Conservation (phyloP, 208 protist genomes). For the Herpetomonas tarakana region DNA sequence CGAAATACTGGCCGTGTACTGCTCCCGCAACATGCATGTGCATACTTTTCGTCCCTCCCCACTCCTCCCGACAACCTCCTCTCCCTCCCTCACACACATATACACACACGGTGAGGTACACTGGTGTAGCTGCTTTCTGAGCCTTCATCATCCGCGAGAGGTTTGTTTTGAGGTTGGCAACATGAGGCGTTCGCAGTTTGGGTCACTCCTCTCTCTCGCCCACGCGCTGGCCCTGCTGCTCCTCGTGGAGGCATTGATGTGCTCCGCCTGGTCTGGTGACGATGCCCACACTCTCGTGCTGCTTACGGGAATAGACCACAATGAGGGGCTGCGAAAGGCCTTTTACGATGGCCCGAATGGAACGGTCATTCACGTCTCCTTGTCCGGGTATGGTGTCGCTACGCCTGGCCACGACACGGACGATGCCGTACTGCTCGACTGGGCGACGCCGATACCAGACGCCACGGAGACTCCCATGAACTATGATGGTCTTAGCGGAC, state of each 20-base stretch:
- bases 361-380: conserved; percentile 17
- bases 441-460: conserved; percentile 1
- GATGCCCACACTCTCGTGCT: conserved; percentile 46
- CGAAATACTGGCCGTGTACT: too few relatives aligned
- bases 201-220: too few relatives aligned
- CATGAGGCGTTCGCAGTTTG: too few relatives aligned
- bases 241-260: too few relatives aligned
- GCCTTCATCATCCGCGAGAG: too few relatives aligned
- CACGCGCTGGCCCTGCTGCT: too few relatives aligned
- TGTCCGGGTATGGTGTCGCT: conserved; percentile 21
- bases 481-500: conserved; percentile 3
- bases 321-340: conserved; percentile 23
- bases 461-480: background rate
- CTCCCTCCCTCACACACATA: too few relatives aligned
- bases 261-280: conserved; percentile 31
- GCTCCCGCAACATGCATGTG: too few relatives aligned
- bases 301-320: conserved; percentile 26
- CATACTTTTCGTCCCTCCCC: background rate
- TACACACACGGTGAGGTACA: too few relatives aligned
- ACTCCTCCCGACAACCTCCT: background rate
- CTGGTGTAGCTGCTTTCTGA: conserved; percentile 1
- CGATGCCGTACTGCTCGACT: background rate
- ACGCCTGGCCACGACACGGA: background rate
- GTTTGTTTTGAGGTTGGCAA: too few relatives aligned
- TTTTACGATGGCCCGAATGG: conserved; percentile 47